Evolutionary conservation across 805 yeast genomes (phyloP).

Genomic region (Candida ovalis): DNA sequence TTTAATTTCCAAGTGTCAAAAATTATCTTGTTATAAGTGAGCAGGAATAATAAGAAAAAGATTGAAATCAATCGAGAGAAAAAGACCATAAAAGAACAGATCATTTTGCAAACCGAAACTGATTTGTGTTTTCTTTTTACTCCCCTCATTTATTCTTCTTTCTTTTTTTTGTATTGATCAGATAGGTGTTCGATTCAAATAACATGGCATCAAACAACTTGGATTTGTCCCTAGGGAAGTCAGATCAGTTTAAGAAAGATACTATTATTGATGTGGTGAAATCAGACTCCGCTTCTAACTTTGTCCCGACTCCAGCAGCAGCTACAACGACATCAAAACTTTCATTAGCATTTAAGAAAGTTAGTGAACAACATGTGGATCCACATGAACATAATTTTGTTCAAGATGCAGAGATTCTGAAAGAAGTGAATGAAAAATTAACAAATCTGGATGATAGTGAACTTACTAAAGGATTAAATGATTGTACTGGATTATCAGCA

Average conservation of each 20-base stretch:
- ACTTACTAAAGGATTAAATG: conserved; percentile 12
- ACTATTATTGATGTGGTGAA: neutral
- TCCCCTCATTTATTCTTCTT: too few relatives aligned
- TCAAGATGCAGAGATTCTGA: conserved; percentile 25
- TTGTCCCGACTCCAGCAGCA: neutral
- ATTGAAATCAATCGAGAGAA: too few relatives aligned
- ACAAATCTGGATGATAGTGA: conserved; percentile 21
- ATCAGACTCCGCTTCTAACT: neutral
- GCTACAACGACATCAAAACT: conserved; percentile 23
- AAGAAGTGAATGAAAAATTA: conserved; percentile 27
- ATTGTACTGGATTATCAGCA: neutral
- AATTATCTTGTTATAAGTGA: too few relatives aligned
- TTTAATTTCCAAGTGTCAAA: too few relatives aligned
- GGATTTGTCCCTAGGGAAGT: neutral
- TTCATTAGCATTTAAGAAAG: conserved; percentile 27
- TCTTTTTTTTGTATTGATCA: too few relatives aligned
- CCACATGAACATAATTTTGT: conserved; percentile 23
- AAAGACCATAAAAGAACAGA: too few relatives aligned
- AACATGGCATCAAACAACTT: neutral
- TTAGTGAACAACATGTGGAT: conserved; percentile 17
- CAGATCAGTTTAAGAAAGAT: neutral
- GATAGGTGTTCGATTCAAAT: neutral
- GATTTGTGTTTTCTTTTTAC: too few relatives aligned
- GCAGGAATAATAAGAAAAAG: too few relatives aligned
- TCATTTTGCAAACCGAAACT: too few relatives aligned